Evolutionary conservation across 169 alveolate species (phyloP).

Genomic region (Theileria sp.): DNA sequence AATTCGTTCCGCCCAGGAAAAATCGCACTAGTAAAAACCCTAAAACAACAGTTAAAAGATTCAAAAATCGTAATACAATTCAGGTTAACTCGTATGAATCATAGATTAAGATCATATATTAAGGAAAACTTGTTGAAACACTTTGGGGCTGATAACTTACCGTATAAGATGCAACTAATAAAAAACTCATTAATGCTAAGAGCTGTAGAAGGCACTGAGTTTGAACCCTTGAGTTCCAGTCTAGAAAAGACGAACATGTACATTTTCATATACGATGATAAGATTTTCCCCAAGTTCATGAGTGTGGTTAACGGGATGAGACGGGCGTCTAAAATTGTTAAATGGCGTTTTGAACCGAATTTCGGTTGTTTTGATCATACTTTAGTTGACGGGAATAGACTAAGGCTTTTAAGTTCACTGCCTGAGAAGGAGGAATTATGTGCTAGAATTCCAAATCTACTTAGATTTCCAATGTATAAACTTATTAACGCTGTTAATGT

Average conservation of each 20-base stretch:
- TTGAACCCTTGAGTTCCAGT: slow-evolving; percentile 38
- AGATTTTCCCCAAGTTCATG: slow-evolving; percentile 38
- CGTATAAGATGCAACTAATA: slow-evolving; percentile 37
- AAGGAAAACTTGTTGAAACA: slow-evolving; percentile 10
- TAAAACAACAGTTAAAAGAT: slow-evolving; percentile 23
- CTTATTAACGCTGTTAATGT: slow-evolving; percentile 22
- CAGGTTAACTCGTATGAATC: slow-evolving; percentile 34
- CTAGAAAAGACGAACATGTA: slow-evolving; percentile 47
- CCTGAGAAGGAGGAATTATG: slow-evolving; percentile 17
- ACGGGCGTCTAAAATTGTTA: slow-evolving; percentile 27
- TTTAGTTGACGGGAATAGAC: slow-evolving; percentile 27
- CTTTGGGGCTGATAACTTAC: slow-evolving; percentile 32
- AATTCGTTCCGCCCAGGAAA: slow-evolving; percentile 49
- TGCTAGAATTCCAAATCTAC: slow-evolving; percentile 20
- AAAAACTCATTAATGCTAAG: slow-evolving; percentile 53
- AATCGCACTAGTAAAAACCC: slow-evolving; percentile 15
- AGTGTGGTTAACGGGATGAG: slow-evolving; percentile 36
- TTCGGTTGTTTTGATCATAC: slow-evolving; percentile 32
- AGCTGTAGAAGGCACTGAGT: slow-evolving; percentile 41
- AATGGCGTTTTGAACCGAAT: slow-evolving; percentile 33
- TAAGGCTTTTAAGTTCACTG: slow-evolving; percentile 7
- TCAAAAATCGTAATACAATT: slow-evolving; percentile 22
- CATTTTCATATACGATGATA: slow-evolving; percentile 45
- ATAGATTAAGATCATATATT: slow-evolving; percentile 9
- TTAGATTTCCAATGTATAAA: slow-evolving; percentile 8